phyloP scores from a whole-genome alignment of 2,329 filamentous ascomycete genomes.

The Penicillium sp. region DNA sequence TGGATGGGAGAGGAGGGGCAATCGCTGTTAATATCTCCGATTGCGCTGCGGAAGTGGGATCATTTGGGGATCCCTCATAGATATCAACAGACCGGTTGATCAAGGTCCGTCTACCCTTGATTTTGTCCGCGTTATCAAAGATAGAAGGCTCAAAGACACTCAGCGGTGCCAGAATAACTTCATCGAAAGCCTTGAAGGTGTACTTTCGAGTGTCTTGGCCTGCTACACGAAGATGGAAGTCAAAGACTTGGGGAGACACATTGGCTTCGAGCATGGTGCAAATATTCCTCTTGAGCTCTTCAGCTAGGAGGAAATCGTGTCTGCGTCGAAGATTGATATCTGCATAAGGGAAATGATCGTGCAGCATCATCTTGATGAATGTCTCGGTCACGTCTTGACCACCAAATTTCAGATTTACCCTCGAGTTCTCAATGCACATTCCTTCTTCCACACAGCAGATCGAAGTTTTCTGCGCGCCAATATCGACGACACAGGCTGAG shows the following conservation, averaged over 20 bases:
- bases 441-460: conserved; percentile 97
- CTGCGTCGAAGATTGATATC: conserved; percentile 88
- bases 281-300: conserved; percentile 90
- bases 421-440: conserved; percentile 88
- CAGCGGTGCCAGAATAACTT: conserved; percentile 90
- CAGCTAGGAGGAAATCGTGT: conserved; percentile 88
- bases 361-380: conserved; percentile 97
- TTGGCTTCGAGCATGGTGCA: conserved; percentile 88
- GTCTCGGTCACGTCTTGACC: conserved; percentile 90
- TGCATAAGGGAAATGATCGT: conserved; percentile 89
- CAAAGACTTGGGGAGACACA: conserved; percentile 80
- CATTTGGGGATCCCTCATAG: conserved; percentile 89
- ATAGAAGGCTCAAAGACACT: conserved; percentile 87
- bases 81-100: conserved; percentile 87
- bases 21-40: conserved; percentile 58
- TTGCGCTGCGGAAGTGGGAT: conserved; percentile 82
- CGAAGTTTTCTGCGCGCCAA: conserved; percentile 95
- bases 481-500: conserved; percentile 89
- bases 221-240: conserved; percentile 85
- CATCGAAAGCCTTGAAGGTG: conserved; percentile 94
- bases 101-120: conserved; percentile 72
- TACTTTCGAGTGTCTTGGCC: conserved; percentile 90
- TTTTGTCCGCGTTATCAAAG: conserved; percentile 78
- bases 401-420: conserved; percentile 91
- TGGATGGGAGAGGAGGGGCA: conserved; percentile 37